Conservation (phyloP, 768 basidiomycete species). For the Dacryopinax primogenitus region DNA sequence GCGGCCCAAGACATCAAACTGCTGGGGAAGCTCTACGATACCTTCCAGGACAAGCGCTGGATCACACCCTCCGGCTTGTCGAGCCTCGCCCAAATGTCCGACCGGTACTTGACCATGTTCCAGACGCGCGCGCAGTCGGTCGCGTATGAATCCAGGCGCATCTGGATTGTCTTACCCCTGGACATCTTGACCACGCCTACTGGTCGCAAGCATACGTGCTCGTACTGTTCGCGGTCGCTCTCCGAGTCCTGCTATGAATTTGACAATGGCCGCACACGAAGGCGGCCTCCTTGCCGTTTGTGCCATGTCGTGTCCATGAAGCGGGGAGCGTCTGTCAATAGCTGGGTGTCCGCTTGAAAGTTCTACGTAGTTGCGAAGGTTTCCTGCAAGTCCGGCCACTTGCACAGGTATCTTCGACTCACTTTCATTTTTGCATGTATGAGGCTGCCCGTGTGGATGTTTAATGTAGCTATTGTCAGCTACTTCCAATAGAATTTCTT, state of each 20-base stretch:
- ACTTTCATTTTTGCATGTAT: neutral
- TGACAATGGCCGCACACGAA: neutral
- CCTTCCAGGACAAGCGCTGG: conserved; percentile 23
- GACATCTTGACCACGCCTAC: neutral
- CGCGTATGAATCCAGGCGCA: neutral
- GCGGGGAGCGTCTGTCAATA: neutral
- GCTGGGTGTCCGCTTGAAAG: neutral
- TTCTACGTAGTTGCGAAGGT: neutral
- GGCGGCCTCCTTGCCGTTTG: neutral
- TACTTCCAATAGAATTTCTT: neutral
- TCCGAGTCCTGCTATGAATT: neutral
- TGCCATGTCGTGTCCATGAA: conserved; percentile 5
- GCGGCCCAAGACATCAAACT: conserved; percentile 35
- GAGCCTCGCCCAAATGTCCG: neutral
- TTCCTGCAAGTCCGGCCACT: neutral
- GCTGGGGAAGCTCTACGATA: conserved; percentile 28
- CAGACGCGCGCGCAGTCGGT: neutral
- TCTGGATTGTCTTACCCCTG: neutral
- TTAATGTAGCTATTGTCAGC: too few species aligned
- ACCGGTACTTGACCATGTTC: conserved; percentile 1
- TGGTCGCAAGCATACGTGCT: neutral
- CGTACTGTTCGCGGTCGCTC: neutral
- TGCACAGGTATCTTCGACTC: neutral
- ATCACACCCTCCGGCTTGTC: conserved; percentile 6
- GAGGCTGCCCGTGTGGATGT: too few species aligned